Evolutionary conservation across 2,329 filamentous ascomycete genomes (phyloP).

Genomic region (Juglanconis juglandina): DNA sequence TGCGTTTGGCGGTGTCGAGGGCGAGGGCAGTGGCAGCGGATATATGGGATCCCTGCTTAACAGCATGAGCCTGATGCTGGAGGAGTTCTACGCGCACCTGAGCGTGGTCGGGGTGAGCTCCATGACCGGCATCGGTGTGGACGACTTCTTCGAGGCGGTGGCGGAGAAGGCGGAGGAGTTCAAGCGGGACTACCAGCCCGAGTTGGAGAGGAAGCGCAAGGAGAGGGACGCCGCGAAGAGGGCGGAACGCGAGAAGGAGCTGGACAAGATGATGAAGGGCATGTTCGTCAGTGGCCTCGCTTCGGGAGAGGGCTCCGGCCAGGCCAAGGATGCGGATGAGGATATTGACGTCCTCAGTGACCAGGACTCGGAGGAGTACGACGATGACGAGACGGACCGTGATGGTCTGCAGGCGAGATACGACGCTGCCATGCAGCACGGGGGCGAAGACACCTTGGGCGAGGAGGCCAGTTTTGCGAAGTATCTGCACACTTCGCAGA

Average conservation of each 20-base stretch:
- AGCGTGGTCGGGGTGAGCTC: slow-evolving; percentile 91
- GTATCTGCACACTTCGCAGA: slow-evolving; percentile 47
- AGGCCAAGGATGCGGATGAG: slow-evolving; percentile 22
- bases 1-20: slow-evolving; percentile 70
- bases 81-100: slow-evolving; percentile 94
- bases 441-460: slow-evolving; percentile 46
- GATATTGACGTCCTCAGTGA: slow-evolving; percentile 45
- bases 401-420: slow-evolving; percentile 74
- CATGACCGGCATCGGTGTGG: slow-evolving; percentile 85
- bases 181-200: slow-evolving; percentile 83
- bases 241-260: slow-evolving; percentile 69
- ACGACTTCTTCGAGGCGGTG: slow-evolving; percentile 91
- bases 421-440: slow-evolving; percentile 64
- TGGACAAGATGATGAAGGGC: slow-evolving; percentile 91
- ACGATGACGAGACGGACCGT: slow-evolving; percentile 57
- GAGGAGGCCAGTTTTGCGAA: slow-evolving; percentile 62
- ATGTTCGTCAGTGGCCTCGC: slow-evolving; percentile 56
- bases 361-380: slow-evolving; percentile 53
- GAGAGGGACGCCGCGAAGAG: slow-evolving; percentile 75
- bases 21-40: slow-evolving; percentile 69
- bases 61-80: slow-evolving; percentile 95
- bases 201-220: slow-evolving; percentile 73
- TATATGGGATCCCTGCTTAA: slow-evolving; percentile 97
- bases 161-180: slow-evolving; percentile 86
- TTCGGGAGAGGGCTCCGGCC: slow-evolving; percentile 22